A percentile compares a stretch with the other conserved stretches of the same genome.
phyloP scores from a whole-genome alignment of 192 early-diverging fungal species.

The Umbelopsis vinacea region DNA sequence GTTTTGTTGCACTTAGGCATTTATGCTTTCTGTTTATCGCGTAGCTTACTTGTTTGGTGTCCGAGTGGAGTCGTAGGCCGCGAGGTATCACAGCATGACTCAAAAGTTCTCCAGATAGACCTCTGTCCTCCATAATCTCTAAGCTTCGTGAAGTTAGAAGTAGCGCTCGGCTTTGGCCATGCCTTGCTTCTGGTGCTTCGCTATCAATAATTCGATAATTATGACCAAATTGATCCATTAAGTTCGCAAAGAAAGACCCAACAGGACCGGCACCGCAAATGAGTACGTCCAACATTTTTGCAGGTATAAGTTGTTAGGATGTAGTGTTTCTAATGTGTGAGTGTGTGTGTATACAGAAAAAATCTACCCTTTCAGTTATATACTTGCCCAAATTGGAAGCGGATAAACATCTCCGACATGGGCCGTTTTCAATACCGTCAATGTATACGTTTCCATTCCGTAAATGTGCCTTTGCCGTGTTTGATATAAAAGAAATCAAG shows the following conservation, averaged over 20 bases:
- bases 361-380: no score
- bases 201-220: slow-evolving; percentile 22
- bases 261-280: slow-evolving; percentile 34
- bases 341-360: no score
- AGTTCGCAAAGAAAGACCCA: slow-evolving; percentile 28
- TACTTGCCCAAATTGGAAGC: no score
- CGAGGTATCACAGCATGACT: background rate
- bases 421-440: no score
- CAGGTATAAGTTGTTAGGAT: no score
- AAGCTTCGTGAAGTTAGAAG: slow-evolving; percentile 25
- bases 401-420: no score
- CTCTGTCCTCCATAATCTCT: slow-evolving; percentile 27
- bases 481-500: no score
- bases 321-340: no score
- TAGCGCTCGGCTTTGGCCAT: slow-evolving; percentile 29
- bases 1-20: no score
- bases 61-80: background rate
- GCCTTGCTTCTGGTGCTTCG: background rate
- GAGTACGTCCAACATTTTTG: slow-evolving; percentile 21
- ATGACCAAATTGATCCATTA: slow-evolving; percentile 25
- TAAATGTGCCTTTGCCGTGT: no score
- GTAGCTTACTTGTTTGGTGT: background rate
- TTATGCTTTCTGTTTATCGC: no score
- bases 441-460: no score
- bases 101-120: background rate